Base-by-base conservation (phyloP, 1,139 yeast species). In the Suhomyces maxii region DNA sequence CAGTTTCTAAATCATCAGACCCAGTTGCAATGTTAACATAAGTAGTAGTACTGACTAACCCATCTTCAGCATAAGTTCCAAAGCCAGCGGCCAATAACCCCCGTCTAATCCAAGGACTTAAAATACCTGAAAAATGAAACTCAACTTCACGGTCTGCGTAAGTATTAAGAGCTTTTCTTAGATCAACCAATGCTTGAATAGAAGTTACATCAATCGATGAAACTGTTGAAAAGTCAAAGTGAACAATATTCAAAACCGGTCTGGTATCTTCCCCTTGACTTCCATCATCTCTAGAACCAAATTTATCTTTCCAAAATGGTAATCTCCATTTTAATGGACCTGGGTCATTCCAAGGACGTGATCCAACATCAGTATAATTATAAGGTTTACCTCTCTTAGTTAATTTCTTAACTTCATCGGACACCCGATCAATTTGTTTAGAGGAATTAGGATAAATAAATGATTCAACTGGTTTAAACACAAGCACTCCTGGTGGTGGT, bases 271-370 rank as follows among this genome's bases (percentile, higher is more conserved):
- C 58, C 9, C 46, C 53, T 2, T 26, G 39, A 25, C 59, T 65
- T 26, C 57, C 57, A n/a, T 44, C 50, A 12, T 48, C 58, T 13
- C 40, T 40, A 32, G 25, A 38, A 54, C 18, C 51, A 53, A 45
- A 44, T 39, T 30, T 50, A 40, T 61, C 59, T 49, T 64, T 62
- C 40, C 57, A 44, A 53, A 68, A 69, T 33, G 75, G 73, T 36
- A 65, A 54, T 36, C 58, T 72, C 73, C 70, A 71, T 50, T 52
- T 61, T 55, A 77, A 70, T 41, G 86, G 87, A 53, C 96, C 95
- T 26, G 90, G 91, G 58, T 89, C 95, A 62, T 90, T 90, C 96
- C 97, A 91, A 18, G 96, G 91, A 53, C 93, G 79, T 43, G 86
- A 87, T 26, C 89, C 87, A 36, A 81, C 76, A 42, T 73, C 71